phyloP scores from a whole-genome alignment of 2,329 filamentous ascomycete genomes.

The Fusarium poae region DNA sequence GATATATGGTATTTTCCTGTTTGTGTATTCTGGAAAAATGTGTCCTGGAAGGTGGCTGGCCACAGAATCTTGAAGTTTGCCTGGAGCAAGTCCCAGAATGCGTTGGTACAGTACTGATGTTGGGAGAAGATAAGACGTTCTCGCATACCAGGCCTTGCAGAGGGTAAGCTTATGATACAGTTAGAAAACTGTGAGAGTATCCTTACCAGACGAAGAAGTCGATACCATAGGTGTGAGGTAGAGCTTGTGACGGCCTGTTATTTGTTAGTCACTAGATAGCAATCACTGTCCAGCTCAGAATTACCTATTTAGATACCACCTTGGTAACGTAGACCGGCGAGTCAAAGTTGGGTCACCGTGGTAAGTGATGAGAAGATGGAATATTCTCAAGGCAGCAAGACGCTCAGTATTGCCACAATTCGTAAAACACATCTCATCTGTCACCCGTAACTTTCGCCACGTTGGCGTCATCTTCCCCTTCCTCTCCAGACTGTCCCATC shows the following conservation, averaged over 20 bases:
- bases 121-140: conserved; percentile 51
- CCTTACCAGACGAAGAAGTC: conserved; percentile 52
- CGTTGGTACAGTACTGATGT: conserved; percentile 50
- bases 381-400: conserved; percentile 44
- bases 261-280: neutral
- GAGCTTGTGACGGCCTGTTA: conserved; percentile 46
- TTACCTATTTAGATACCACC: conserved; percentile 49
- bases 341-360: conserved; percentile 46
- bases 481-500: conserved; percentile 50
- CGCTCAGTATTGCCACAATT: conserved; percentile 40
- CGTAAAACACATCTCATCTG: conserved; percentile 46
- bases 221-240: conserved; percentile 50
- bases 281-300: neutral
- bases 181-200: rapidly evolving
- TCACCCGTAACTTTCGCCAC: conserved; percentile 47
- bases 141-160: conserved; percentile 47
- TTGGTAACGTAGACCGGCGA: conserved; percentile 41
- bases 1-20: conserved; percentile 47
- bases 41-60: conserved; percentile 46
- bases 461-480: conserved; percentile 45
- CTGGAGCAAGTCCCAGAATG: conserved; percentile 48
- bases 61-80: conserved; percentile 45
- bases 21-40: conserved; percentile 44
- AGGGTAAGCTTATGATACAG: neutral
- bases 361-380: conserved; percentile 47